phyloP scores from a whole-genome alignment of 495 filamentous ascomycete species.

The Penicillium argentinense region DNA sequence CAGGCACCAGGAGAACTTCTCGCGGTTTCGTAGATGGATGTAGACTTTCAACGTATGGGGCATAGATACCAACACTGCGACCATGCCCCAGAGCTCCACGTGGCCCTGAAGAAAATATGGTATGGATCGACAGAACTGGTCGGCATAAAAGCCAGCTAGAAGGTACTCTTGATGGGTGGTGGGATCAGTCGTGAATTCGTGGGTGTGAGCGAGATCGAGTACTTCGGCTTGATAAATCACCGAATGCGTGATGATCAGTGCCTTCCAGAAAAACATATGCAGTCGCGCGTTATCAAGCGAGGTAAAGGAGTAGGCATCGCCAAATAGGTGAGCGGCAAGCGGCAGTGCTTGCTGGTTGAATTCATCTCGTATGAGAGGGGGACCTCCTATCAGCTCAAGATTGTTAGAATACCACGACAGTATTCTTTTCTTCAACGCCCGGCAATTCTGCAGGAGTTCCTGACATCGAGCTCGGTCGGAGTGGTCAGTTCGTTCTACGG shows the following conservation, averaged over 20 bases:
- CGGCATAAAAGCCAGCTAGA: neutral
- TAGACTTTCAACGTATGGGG: slow-evolving; percentile 4
- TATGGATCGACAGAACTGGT: slow-evolving; percentile 4
- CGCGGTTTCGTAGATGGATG: neutral
- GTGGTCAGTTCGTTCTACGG: neutral
- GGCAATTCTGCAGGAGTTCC: neutral
- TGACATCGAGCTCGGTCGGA: neutral
- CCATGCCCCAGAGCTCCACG: neutral
- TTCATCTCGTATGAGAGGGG: neutral
- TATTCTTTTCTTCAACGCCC: neutral
- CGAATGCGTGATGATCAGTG: neutral
- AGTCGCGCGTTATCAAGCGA: slow-evolving; percentile 4
- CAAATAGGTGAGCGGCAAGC: neutral
- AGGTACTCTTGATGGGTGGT: neutral
- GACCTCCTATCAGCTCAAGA: neutral
- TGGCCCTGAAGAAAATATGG: slow-evolving; percentile 2
- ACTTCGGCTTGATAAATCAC: slow-evolving; percentile 6
- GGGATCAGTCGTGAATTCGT: neutral
- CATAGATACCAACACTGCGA: slow-evolving; percentile 3
- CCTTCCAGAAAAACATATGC: slow-evolving; percentile 7
- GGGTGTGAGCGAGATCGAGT: neutral
- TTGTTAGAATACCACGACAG: neutral
- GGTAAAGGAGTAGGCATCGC: neutral
- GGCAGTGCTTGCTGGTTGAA: neutral
- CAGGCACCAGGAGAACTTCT: slow-evolving; percentile 5